Evolutionary conservation across 169 alveolate genomes (phyloP), one percentile per base, ranked within the genome.

Genomic region (Cystoisospora suis): DNA sequence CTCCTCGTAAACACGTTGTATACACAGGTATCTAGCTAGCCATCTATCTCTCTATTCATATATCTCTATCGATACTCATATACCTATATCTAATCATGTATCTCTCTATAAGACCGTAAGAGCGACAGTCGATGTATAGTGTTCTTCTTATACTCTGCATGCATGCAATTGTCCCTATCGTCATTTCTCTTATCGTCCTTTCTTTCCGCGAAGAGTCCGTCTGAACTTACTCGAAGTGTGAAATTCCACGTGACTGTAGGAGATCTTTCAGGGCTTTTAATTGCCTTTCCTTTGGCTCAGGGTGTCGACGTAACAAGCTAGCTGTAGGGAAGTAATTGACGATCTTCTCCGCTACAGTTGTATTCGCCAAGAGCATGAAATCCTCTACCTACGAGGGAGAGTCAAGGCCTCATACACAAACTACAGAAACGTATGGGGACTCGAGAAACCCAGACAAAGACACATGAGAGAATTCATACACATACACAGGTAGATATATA

Each of bases 311-410:
- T 34, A 87, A 53, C 32, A 88, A 61, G 32, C 81, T 32, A 32
- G 72, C 34, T 47, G 46, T 75, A 32, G 96, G 96, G 81, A 94
- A 94, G 40, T 59, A 49, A 59, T 80, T 40, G 53, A 83, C 70
- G 45, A 91, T 91, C 65, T 86, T 61, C 56, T 81, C 58, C 27
- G 99, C 99, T 40, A 99, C 99, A 29, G 99, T 95, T 49, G 97
- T 95, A 94, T 99, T 99, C 4, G 99, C 99, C 89, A 99, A 93
- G 87, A 99, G 96, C 99, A 99, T 99, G 94, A 98, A 98, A 94
- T 99, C 99, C 94, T 99, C 99, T 3, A 90, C 90, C 93, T 90
- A 81, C 12, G 44, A 89, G 17, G 27, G 27, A 56, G 36, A 75
- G 58, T 12, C 85, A 29, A 29, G 9, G 17, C 36, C 17, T 0